Conservation (phyloP, 2,329 filamentous ascomycete genomes). For the Hypoxylon sp. region DNA sequence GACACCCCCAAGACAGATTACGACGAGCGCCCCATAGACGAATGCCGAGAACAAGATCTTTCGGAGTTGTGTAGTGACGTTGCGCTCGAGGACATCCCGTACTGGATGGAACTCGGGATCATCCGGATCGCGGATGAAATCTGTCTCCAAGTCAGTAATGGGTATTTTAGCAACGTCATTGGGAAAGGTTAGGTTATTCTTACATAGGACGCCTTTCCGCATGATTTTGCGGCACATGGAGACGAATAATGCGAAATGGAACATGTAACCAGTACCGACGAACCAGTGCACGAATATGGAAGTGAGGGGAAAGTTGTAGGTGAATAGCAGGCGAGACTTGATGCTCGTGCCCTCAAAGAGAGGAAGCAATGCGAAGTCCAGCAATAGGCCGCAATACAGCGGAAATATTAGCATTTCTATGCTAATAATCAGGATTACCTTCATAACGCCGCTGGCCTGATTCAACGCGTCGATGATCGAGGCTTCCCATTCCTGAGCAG, state of each 20-base stretch:
- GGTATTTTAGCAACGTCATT: conserved; percentile 9
- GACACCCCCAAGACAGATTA: conserved; percentile 93
- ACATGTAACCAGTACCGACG: conserved; percentile 99
- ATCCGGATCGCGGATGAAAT: conserved; percentile 98
- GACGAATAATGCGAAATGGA: conserved; percentile 98
- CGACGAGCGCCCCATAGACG: conserved; percentile 92
- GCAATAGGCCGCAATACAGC: conserved; percentile 90
- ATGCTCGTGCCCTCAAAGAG: conserved; percentile 87
- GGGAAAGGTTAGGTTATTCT: conserved; percentile 56
- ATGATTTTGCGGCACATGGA: conserved; percentile 99
- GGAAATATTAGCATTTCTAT: conserved; percentile 99
- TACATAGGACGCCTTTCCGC: conserved; percentile 91
- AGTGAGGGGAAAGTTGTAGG: conserved; percentile 82
- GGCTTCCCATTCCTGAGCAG: conserved; percentile 77
- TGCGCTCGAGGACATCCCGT: conserved; percentile 93
- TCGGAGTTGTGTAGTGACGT: conserved; percentile 89
- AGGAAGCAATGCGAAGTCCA: conserved; percentile 89
- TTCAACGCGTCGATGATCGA: conserved; percentile 84
- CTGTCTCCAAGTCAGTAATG: conserved; percentile 59
- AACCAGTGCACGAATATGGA: conserved; percentile 99
- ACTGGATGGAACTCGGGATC: conserved; percentile 99
- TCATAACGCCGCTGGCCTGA: conserved; percentile 96
- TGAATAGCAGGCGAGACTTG: conserved; percentile 82
- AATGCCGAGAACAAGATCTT: conserved; percentile 97
- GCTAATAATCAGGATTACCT: conserved; percentile 97